phyloP scores from a whole-genome alignment of 805 yeast species.

The Wickerhamomyces subpelliculosus region DNA sequence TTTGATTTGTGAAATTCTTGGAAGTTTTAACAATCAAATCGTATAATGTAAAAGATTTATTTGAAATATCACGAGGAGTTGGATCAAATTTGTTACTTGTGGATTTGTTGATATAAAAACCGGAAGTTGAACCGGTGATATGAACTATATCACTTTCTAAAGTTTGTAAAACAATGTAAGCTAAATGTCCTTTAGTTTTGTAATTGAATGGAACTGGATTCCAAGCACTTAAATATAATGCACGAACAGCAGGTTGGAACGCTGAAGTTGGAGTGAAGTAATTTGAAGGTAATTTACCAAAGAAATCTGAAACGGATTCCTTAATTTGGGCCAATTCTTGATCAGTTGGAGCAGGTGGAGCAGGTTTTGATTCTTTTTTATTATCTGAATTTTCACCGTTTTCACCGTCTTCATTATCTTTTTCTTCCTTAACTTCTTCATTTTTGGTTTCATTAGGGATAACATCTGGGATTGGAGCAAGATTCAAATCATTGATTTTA shows the following conservation, averaged over 20 bases:
- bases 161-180: conserved; percentile 69
- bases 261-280: conserved; percentile 10
- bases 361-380: conserved; percentile 14
- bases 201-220: conserved; percentile 71
- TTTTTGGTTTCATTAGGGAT: conserved; percentile 11
- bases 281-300: conserved; percentile 16
- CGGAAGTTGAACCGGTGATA: conserved; percentile 71
- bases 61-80: conserved; percentile 27
- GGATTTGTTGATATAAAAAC: conserved; percentile 72
- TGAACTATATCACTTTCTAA: conserved; percentile 75
- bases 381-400: conserved; percentile 5
- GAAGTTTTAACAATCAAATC: conserved; percentile 61
- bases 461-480: conserved; percentile 16
- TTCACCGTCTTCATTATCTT: conserved; percentile 5
- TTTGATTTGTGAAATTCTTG: conserved; percentile 47
- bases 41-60: conserved; percentile 38
- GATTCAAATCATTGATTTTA: conserved; percentile 34
- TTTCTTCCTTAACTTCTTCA: conserved; percentile 9
- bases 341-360: too few relatives aligned
- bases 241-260: conserved; percentile 37
- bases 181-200: conserved; percentile 67
- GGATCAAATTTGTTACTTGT: conserved; percentile 69
- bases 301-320: conserved; percentile 14
- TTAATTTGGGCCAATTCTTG: conserved; percentile 13
- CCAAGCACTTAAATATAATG: conserved; percentile 74